These are phyloP conservation scores for Pseudofabraea citricarpa DNA, from an alignment of 2,329 filamentous ascomycete genomes.

Conservation along the genomic window DNA sequence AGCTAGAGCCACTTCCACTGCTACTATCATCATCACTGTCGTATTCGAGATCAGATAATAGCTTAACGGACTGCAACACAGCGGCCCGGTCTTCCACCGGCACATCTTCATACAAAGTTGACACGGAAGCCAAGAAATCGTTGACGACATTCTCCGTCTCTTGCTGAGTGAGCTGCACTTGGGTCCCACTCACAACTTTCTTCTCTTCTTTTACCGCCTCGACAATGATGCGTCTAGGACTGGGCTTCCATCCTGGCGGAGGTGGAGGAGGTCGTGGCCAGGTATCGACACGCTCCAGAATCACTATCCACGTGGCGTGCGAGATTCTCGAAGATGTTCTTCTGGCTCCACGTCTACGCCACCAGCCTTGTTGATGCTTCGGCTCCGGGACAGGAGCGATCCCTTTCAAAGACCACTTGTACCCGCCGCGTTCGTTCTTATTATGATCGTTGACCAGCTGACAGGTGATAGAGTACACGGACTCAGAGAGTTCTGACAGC, in stretches of 20 bases:
- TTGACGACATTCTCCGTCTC: conserved; percentile 14
- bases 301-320: too few relatives aligned
- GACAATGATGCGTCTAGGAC: neutral
- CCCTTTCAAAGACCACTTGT: neutral
- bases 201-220: neutral
- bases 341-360: neutral
- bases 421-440: neutral
- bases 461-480: neutral
- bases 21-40: conserved; percentile 6
- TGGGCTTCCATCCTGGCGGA: neutral
- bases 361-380: neutral
- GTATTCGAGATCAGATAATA: conserved; percentile 6
- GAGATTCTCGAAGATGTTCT: neutral
- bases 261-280: neutral
- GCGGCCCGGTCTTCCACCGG: conserved; percentile 8
- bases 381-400: neutral
- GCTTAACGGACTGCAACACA: conserved; percentile 7
- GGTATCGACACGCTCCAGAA: neutral
- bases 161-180: conserved; percentile 10
- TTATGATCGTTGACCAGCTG: neutral
- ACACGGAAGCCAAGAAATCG: conserved; percentile 13
- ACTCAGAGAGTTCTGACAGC: too few relatives aligned
- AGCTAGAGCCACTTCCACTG: neutral
- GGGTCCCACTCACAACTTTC: neutral
- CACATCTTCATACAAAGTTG: conserved; percentile 12